Evolutionary conservation across 192 early-diverging fungal species (phyloP).

Genomic region (Podila clonocystis): DNA sequence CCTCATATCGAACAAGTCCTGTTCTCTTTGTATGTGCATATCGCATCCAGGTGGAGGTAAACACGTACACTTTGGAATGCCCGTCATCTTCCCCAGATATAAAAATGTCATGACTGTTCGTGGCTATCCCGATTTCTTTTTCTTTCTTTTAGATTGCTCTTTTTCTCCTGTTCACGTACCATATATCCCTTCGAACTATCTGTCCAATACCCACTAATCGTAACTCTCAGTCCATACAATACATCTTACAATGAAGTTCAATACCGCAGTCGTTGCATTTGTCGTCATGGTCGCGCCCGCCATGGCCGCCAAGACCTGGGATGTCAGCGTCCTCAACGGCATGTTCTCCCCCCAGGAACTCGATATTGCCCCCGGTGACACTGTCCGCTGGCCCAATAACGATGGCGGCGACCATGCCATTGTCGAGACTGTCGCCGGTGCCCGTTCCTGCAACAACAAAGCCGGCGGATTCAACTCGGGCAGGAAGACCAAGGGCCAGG

Average conservation of each 20-base stretch:
- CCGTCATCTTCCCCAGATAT: too few relatives aligned
- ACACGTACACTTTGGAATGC: too few relatives aligned
- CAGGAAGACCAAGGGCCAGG: constrained; percentile 16
- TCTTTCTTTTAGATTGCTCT: background rate
- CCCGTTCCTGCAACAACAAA: constrained; percentile 16
- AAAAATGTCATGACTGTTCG: background rate
- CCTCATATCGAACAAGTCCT: too few relatives aligned
- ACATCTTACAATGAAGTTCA: constrained; percentile 19
- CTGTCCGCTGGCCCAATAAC: constrained; percentile 35
- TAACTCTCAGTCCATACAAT: background rate
- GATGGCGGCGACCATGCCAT: constrained; percentile 34
- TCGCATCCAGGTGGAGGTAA: too few relatives aligned
- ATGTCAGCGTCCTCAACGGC: constrained; percentile 23
- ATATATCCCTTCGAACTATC: background rate
- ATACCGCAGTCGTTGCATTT: constrained; percentile 3
- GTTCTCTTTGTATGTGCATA: background rate
- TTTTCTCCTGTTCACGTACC: background rate
- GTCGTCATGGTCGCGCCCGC: constrained; percentile 13
- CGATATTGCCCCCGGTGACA: constrained; percentile 30
- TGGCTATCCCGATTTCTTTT: background rate
- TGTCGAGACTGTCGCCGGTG: constrained; percentile 28
- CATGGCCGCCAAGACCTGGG: constrained; percentile 25
- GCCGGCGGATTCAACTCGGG: constrained; percentile 47
- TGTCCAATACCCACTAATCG: background rate
- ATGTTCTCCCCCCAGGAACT: constrained; percentile 14